Conservation (phyloP, 805 yeast genomes). For the Clavispora phyllophila region DNA sequence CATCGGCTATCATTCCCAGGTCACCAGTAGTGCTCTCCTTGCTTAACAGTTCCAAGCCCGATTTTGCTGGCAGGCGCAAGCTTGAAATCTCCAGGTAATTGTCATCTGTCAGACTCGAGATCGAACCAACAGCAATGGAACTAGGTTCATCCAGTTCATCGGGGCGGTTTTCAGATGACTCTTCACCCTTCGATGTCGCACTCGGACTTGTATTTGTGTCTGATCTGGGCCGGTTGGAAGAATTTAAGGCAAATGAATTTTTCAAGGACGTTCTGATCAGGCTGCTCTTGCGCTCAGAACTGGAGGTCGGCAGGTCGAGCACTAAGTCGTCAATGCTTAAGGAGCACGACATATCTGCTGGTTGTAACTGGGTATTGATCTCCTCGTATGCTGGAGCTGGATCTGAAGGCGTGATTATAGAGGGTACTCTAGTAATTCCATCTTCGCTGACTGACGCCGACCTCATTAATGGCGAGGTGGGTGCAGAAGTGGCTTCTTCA, state of each 20-base stretch:
- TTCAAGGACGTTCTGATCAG: slow-evolving; percentile 26
- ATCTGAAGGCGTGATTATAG: slow-evolving; percentile 22
- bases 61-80: slow-evolving; percentile 10
- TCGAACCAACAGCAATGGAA: not conserved
- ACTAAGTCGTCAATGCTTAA: slow-evolving; percentile 28
- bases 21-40: not conserved
- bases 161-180: not conserved
- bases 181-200: not conserved
- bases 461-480: slow-evolving; percentile 25
- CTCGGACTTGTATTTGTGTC: not conserved
- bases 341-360: not conserved
- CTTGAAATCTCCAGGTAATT: slow-evolving; percentile 1
- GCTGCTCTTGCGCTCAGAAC: slow-evolving; percentile 8
- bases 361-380: not conserved
- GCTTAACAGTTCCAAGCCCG: not conserved
- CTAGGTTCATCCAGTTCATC: not conserved
- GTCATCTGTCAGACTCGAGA: not conserved
- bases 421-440: slow-evolving; percentile 32
- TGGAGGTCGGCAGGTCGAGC: slow-evolving; percentile 1
- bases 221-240: not conserved
- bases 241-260: slow-evolving; percentile 27
- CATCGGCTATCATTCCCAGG: not conserved
- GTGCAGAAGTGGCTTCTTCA: slow-evolving; percentile 60
- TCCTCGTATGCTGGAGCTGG: slow-evolving; percentile 30
- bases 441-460: slow-evolving; percentile 36